These are phyloP conservation scores for Coemansia javaensis DNA, from an alignment of 192 early-diverging fungal genomes.

Conservation along the genomic window DNA sequence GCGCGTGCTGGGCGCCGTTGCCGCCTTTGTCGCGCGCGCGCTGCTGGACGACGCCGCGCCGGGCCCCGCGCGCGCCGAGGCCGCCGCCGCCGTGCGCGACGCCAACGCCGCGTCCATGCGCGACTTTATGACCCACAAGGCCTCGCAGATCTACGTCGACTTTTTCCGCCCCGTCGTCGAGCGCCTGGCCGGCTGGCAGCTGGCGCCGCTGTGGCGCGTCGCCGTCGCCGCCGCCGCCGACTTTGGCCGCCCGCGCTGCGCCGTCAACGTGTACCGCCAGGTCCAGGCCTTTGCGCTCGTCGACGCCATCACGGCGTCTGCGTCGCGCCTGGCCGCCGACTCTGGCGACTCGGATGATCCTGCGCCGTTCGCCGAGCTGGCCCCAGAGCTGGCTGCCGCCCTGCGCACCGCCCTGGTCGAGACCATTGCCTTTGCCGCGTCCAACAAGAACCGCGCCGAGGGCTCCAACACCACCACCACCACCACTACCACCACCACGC, in stretches of 20 bases:
- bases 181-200: conserved; percentile 17
- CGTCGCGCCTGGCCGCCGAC: conserved; percentile 4
- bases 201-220: conserved; percentile 62
- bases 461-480: too few species aligned
- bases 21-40: conserved; percentile 57
- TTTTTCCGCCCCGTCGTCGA: conserved; percentile 53
- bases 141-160: conserved; percentile 61
- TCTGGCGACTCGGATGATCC: neutral
- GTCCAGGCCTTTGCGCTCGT: conserved; percentile 55
- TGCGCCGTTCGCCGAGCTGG: neutral
- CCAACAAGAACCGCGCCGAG: conserved; percentile 32
- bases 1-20: conserved; percentile 53
- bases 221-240: conserved; percentile 51
- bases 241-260: conserved; percentile 50
- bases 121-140: conserved; percentile 74
- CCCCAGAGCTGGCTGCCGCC: conserved; percentile 1
- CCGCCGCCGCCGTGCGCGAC: conserved; percentile 33
- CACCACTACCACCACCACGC: conserved; percentile 1
- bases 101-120: conserved; percentile 57
- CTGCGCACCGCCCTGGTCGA: conserved; percentile 20
- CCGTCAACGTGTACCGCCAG: conserved; percentile 63
- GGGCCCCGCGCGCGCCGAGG: neutral
- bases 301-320: conserved; percentile 1
- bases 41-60: conserved; percentile 45
- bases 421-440: conserved; percentile 15